Evolutionary conservation across 371 early-diverging fungal species (phyloP), one percentile per base, ranked within the genome.

Genomic region (Neoconidiobolus thromboides): DNA sequence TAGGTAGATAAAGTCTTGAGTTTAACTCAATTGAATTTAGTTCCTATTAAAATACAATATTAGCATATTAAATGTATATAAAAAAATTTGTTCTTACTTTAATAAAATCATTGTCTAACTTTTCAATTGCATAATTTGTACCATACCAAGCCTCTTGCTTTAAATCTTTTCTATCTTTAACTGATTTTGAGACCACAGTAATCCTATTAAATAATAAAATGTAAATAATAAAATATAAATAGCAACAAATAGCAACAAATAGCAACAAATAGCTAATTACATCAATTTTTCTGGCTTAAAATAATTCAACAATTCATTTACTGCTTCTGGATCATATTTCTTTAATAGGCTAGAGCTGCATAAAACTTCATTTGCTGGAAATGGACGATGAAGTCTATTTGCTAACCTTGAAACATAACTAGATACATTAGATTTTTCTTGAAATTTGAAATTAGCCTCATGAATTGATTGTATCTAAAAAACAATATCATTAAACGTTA

Each of bases 141-240:
- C 80, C 85, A 64, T 92, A 96, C 79, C 83, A 89, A 46, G 71
- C 66, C 47, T 89, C 90, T 37, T 70, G 73, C 49, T 76, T 15
- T 14, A 61, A 14, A 14, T 15, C 46, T 3, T 40, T 43, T 14
- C 15, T 12, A 5, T 47, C 53, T 26, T 57, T 36, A 39, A 43
- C 14, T 12, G 36, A 9, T 44, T 57, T 57, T 7, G 15, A 10
- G 7, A 40, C 44, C 10, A 38, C 7, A 4, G 44, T 43, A 41
- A 57, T 36, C 10, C 57, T 57, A 26, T 57, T 15, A 4, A 57
- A 41, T 38, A 3, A 26, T 26, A 26, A 26, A 26, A 26, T 26
- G 26, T 26, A 26, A 26, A 26, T 26, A 26, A 26, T 26, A 26
- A 7, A 57, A 15, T 57, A 14, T 12, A 40, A 12, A 46, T 4